A percentile compares a stretch with the other conserved stretches of the same genome.
Evolutionary conservation across 441 rosid species (phyloP).

Genomic region (Gossypium gossypioides): DNA sequence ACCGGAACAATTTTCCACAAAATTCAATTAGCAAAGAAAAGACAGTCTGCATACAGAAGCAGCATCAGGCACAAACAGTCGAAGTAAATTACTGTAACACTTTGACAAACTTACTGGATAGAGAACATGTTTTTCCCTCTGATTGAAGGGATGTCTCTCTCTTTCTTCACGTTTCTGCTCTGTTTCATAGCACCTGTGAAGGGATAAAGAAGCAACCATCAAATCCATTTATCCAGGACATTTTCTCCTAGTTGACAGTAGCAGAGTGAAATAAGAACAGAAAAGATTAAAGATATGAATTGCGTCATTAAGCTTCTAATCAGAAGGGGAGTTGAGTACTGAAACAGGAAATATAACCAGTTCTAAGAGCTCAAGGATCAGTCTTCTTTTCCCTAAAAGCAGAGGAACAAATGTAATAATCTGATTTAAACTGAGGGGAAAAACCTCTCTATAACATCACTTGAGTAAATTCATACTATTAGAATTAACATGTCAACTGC

Average conservation of each 20-base stretch:
- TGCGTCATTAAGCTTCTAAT: neutral
- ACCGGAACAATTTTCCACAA: constrained; percentile 17
- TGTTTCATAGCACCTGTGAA: constrained; percentile 67
- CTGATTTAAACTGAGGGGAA: neutral
- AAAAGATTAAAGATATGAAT: neutral
- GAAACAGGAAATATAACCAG: neutral
- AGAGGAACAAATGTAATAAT: neutral
- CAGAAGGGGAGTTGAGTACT: neutral
- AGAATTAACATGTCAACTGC: neutral
- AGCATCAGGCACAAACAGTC: neutral
- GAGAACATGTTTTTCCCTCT: constrained; percentile 68
- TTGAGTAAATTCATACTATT: neutral
- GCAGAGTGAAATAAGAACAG: neutral
- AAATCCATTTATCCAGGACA: constrained; percentile 9
- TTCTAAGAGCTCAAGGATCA: neutral
- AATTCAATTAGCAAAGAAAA: neutral
- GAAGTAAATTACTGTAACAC: constrained; percentile 2
- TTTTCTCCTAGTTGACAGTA: neutral
- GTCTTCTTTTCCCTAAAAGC: neutral
- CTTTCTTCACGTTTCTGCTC: constrained; percentile 91
- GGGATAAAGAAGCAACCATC: constrained; percentile 14
- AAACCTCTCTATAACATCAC: neutral
- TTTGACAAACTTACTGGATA: constrained; percentile 51
- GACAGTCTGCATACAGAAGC: neutral
- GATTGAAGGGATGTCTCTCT: constrained; percentile 82